Evolutionary conservation across 495 filamentous ascomycete genomes (phyloP).

Genomic region (Penicillium herquei): DNA sequence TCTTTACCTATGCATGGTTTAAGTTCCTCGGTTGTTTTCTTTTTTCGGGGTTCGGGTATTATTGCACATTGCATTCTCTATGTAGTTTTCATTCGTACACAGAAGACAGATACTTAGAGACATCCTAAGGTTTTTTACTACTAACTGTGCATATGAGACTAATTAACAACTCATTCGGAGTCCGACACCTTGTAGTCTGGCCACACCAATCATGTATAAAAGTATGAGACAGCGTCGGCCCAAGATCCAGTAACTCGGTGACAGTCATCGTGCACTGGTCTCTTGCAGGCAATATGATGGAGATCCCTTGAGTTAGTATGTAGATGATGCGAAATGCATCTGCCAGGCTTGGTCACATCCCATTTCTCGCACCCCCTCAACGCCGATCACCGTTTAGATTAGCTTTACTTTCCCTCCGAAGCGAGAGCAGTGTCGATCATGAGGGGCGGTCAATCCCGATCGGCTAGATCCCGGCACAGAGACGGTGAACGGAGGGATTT

Average conservation of each 20-base stretch:
- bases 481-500: background rate
- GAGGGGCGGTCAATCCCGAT: background rate
- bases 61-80: too few relatives aligned
- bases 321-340: background rate
- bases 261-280: too few relatives aligned
- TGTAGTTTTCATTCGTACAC: too few relatives aligned
- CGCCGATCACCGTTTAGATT: constrained; percentile 3
- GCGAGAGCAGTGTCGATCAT: background rate
- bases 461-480: background rate
- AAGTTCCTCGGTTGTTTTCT: too few relatives aligned
- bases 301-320: background rate
- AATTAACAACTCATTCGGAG: background rate
- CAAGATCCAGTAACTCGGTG: background rate
- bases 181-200: background rate
- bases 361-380: background rate
- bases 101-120: too few relatives aligned
- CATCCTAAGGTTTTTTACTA: too few relatives aligned
- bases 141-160: background rate
- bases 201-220: background rate
- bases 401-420: background rate
- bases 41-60: too few relatives aligned
- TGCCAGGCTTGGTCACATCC: background rate
- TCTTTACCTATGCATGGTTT: too few relatives aligned
- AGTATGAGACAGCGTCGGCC: background rate
- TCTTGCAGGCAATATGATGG: too few relatives aligned